Evolutionary conservation across 2,329 filamentous ascomycete genomes (phyloP), one percentile per base, ranked within the genome.

Genomic region (Annulohypoxylon truncatum): DNA sequence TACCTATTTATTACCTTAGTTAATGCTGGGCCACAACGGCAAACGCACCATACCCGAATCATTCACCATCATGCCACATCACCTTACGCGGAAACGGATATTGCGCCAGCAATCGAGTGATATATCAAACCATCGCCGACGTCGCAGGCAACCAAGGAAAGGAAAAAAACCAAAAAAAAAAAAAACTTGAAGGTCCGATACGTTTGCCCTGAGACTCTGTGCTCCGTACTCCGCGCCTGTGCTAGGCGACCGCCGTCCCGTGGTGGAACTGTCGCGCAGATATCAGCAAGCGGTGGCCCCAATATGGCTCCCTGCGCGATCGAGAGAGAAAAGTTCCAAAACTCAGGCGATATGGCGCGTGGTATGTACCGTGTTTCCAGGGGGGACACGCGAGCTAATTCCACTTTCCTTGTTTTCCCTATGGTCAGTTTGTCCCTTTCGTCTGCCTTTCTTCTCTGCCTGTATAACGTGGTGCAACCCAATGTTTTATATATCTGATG

Each of bases 251-350:
- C 42, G 54, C 40, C 42, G 47, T 40, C 58, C 61, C 40, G 54
- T 55, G 46, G 62, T 60, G 53, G 46, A 28, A 66, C 52, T 8
- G 47, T 64, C 57, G 52, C 47, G 60, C 52, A 48, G 57, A 62
- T 51, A 38, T 50, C 55, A 61, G 61, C 53, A 31, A 40, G 20
- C 38, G 35, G 53, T 38, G 22, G 38, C 46, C 58, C 33, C 33
- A 59, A 54, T 46, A 61, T 64, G 67, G 67, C 61, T 67, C 67
- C 61, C 67, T 67, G 64, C 67, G 64, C 67, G 67, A 67, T 69
- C 67, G 67, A 67, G 64, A n/a, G 47, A 50, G 28, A 28, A 8
- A 42, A 8, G 22, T 31, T 40, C n/a, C 28, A 29, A 28, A 52
- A 54, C 61, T 64, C 47, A 46, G 53, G 15, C 58, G 59, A 61